These are phyloP conservation scores for Candida jianshihensis DNA, from an alignment of 805 yeast species.

Conservation along the genomic window DNA sequence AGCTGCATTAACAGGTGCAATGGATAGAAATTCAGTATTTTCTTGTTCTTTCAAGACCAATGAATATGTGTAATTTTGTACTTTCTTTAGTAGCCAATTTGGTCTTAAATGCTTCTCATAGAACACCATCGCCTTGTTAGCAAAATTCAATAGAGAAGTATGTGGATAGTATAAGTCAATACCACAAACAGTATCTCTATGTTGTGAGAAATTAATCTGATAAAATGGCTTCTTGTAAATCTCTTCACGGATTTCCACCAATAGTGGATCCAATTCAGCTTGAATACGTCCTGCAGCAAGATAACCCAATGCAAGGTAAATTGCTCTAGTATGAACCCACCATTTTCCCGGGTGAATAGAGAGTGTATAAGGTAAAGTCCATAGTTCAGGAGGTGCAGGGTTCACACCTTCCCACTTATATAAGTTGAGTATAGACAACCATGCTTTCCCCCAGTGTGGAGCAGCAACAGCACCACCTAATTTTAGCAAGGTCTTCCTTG, in stretches of 20 bases:
- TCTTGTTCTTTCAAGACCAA: constrained; percentile 64
- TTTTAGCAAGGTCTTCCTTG: constrained; percentile 58
- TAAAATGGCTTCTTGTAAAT: constrained; percentile 66
- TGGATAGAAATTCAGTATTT: constrained; percentile 76
- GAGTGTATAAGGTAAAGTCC: constrained; percentile 73
- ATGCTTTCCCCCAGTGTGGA: constrained; percentile 98
- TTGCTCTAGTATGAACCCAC: constrained; percentile 99
- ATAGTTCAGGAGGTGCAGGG: constrained; percentile 95
- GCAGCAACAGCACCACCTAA: constrained; percentile 86
- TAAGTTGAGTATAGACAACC: constrained; percentile 74
- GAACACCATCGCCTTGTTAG: constrained; percentile 50
- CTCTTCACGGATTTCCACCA: constrained; percentile 64
- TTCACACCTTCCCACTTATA: constrained; percentile 96
- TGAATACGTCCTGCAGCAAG: constrained; percentile 48
- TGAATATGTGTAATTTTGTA: constrained; percentile 49
- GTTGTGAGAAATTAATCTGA: constrained; percentile 55
- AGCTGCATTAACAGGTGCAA: constrained; percentile 92
- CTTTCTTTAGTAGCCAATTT: constrained; percentile 49
- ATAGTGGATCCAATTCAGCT: constrained; percentile 57
- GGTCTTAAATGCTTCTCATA: constrained; percentile 79
- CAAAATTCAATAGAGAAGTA: constrained; percentile 52
- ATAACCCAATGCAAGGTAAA: constrained; percentile 83
- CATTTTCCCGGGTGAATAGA: constrained; percentile 93
- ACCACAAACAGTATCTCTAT: constrained; percentile 83
- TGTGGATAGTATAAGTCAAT: constrained; percentile 94